phyloP scores from a whole-genome alignment of 1,284 basidiomycete genomes.

The Puccinia horiana region DNA sequence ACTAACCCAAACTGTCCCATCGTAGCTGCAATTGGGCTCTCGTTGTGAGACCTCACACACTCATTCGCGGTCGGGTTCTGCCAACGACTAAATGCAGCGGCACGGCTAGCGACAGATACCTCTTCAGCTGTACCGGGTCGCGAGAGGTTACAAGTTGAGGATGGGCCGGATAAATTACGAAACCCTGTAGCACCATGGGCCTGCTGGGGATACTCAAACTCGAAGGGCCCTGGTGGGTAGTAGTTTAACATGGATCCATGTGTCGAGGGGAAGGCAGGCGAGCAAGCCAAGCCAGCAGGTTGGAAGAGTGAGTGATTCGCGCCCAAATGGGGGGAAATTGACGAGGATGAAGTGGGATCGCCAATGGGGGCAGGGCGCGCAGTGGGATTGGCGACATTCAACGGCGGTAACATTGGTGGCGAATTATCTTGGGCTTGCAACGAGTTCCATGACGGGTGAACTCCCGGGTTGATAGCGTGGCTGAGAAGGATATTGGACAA shows the following conservation, averaged over 20 bases:
- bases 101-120: not conserved
- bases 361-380: not conserved
- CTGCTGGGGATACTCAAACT: not conserved
- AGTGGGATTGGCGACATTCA: not conserved
- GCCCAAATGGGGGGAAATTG: not conserved
- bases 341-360: not conserved
- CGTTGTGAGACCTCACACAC: not conserved
- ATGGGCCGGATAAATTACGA: not conserved
- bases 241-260: constrained; percentile 6
- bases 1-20: not conserved
- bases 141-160: not conserved
- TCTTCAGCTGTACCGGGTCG: constrained; percentile 1
- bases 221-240: not conserved
- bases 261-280: not conserved
- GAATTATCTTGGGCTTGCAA: constrained; percentile 3
- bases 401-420: not conserved
- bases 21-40: not conserved
- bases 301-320: not conserved
- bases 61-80: not conserved
- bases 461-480: constrained; percentile 23
- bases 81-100: constrained; percentile 3
- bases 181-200: not conserved
- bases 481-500: constrained; percentile 27
- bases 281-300: not conserved
- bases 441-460: not conserved